Evolutionary conservation across 139 green algal genomes (phyloP), one percentile per base, ranked within the genome.

Genomic region (Chlorokybus atmophyticus): DNA sequence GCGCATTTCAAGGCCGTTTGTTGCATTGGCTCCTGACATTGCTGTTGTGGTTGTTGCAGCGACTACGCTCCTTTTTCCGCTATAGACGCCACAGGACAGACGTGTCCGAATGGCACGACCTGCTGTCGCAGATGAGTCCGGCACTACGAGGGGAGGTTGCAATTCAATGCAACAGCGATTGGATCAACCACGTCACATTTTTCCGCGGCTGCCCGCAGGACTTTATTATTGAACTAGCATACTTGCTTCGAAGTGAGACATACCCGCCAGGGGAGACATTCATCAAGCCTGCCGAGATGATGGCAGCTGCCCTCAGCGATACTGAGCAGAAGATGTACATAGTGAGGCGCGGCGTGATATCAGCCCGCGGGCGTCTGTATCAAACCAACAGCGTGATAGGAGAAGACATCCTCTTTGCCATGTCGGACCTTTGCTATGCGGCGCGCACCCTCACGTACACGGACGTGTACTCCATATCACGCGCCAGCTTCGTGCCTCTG

Each of bases 21-120:
- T n/a, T n/a, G n/a, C n/a, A n/a, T n/a, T n/a, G n/a, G n/a, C n/a
- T n/a, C n/a, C n/a, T n/a, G n/a, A n/a, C n/a, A n/a, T n/a, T n/a
- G n/a, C n/a, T n/a, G n/a, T n/a, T n/a, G n/a, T n/a, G n/a, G n/a
- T n/a, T n/a, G n/a, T n/a, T n/a, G 28, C 4, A 17, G 31, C 17
- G 31, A 17, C 4, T 59, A 17, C 52, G 52, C 31, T 19, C 26
- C 4, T 59, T 49, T 32, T 59, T 59, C n/a, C 52, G 52, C 30
- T 59, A 59, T 32, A 6, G 64, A 23, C 30, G 21, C 50, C 25
- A 39, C 17, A 39, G 6, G 17, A 4, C 10, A 27, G 50, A 39
- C 6, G 7, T 40, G 17, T 10, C 17, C 17, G 21, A 41, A 17
- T 41, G 8, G 26, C 50, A 57, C 21, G 4, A 6, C 14, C 50